phyloP scores from a whole-genome alignment of 2,329 filamentous ascomycete species.

The Fusarium multiceps region DNA sequence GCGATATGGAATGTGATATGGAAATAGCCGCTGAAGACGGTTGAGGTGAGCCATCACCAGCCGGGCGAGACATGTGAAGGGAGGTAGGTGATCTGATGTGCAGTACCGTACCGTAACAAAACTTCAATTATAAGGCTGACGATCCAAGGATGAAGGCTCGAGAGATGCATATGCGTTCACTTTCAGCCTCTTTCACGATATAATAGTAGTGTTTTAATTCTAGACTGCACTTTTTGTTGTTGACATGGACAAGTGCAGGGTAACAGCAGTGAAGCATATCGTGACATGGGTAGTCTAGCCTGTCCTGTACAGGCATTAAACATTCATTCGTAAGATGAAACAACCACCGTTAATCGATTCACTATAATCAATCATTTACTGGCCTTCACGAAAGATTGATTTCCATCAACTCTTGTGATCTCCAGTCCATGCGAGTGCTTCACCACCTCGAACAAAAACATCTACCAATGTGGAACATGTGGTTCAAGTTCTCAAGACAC shows the following conservation, averaged over 20 bases:
- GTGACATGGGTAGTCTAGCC: background rate
- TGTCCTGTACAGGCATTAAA: background rate
- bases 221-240: background rate
- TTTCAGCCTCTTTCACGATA: background rate
- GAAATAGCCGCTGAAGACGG: constrained; percentile 5
- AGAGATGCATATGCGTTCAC: constrained; percentile 15
- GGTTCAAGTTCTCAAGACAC: constrained; percentile 14
- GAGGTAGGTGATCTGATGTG: constrained; percentile 2
- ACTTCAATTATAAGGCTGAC: constrained; percentile 33
- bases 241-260: constrained; percentile 5
- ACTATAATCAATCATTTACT: background rate
- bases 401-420: constrained; percentile 15
- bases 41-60: background rate
- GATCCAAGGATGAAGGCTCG: constrained; percentile 23
- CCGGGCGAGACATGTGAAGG: constrained; percentile 2
- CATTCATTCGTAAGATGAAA: background rate
- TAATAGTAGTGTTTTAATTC: background rate
- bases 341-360: background rate
- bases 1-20: background rate
- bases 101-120: constrained; percentile 5
- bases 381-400: background rate
- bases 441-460: background rate
- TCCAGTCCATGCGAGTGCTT: constrained; percentile 32
- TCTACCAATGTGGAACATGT: constrained; percentile 12
- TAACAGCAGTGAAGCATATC: background rate